phyloP scores from a whole-genome alignment of 306 rosid species.

The Castanea sativa region DNA sequence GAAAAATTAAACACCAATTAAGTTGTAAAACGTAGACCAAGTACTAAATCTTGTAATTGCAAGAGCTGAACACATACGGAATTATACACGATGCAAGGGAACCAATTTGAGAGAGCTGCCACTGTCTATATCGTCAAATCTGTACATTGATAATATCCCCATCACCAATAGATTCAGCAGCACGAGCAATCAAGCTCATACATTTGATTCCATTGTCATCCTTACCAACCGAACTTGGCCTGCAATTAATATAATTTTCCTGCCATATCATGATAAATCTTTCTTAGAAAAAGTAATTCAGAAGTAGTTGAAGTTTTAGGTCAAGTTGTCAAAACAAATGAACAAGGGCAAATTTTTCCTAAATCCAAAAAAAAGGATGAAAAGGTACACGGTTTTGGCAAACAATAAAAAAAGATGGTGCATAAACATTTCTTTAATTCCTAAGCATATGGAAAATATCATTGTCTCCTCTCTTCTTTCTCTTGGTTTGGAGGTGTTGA shows the following conservation, averaged over 20 bases:
- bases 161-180: conserved; percentile 91
- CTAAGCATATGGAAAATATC: too few species aligned
- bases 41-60: conserved; percentile 8
- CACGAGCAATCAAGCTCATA: conserved; percentile 77
- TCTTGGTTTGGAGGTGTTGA: too few species aligned
- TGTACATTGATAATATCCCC: conserved; percentile 93
- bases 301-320: conserved; percentile 3
- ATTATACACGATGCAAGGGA: conserved; percentile 71
- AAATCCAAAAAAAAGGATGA: not conserved
- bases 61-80: conserved; percentile 68
- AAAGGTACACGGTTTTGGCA: not conserved
- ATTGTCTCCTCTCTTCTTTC: too few species aligned
- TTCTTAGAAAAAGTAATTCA: conserved; percentile 13
- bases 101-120: conserved; percentile 96
- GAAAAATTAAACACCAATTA: conserved; percentile 8
- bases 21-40: conserved; percentile 7
- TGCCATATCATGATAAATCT: conserved; percentile 32
- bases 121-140: conserved; percentile 90
- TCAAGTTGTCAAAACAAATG: not conserved
- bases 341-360: not conserved
- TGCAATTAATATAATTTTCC: conserved; percentile 93
- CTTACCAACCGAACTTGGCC: conserved; percentile 67
- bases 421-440: not conserved
- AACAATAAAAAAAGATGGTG: not conserved
- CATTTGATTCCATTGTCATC: conserved; percentile 80